Percentiles rank a stretch among this genome's conserved stretches.
phyloP scores from a whole-genome alignment of 345 rosid species.

The Ceriops zippeliana region DNA sequence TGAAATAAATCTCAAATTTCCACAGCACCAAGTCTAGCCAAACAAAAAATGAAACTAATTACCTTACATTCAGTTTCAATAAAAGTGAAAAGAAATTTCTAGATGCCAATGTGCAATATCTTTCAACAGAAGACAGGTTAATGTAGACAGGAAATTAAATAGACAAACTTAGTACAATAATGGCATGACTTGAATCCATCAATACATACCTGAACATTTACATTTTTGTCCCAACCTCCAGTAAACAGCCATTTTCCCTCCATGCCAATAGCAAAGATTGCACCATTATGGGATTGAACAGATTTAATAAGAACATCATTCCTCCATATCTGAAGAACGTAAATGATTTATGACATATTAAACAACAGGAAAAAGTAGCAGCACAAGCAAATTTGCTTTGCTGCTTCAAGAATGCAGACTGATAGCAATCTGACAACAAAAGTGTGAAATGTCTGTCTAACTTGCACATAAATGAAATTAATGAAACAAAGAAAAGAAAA shows the following conservation, averaged over 20 bases:
- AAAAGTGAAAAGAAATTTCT: slow-evolving; percentile 1
- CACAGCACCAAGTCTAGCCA: not conserved
- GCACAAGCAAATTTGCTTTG: not conserved
- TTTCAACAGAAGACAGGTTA: too few species aligned
- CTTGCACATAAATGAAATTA: not conserved
- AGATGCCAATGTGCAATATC: not conserved
- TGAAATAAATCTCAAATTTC: slow-evolving; percentile 3
- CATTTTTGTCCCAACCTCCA: slow-evolving; percentile 86
- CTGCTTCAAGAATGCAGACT: too few species aligned
- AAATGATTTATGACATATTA: slow-evolving; percentile 6
- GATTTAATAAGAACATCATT: slow-evolving; percentile 57
- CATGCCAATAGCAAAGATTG: slow-evolving; percentile 51
- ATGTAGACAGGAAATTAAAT: not conserved
- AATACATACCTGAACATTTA: slow-evolving; percentile 55
- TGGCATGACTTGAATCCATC: not conserved
- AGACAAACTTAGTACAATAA: not conserved
- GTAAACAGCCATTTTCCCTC: slow-evolving; percentile 64
- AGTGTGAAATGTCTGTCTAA: too few species aligned
- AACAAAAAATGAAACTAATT: not conserved
- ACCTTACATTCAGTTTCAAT: not conserved
- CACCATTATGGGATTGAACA: slow-evolving; percentile 49
- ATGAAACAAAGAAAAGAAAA: not conserved
- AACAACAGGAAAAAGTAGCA: not conserved
- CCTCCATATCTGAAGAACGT: slow-evolving; percentile 62
- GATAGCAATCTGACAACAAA: too few species aligned